Evolutionary conservation across 345 rosid species (phyloP), one percentile per base, ranked within the genome.

Genomic region (Eucalyptus dawsonii): DNA sequence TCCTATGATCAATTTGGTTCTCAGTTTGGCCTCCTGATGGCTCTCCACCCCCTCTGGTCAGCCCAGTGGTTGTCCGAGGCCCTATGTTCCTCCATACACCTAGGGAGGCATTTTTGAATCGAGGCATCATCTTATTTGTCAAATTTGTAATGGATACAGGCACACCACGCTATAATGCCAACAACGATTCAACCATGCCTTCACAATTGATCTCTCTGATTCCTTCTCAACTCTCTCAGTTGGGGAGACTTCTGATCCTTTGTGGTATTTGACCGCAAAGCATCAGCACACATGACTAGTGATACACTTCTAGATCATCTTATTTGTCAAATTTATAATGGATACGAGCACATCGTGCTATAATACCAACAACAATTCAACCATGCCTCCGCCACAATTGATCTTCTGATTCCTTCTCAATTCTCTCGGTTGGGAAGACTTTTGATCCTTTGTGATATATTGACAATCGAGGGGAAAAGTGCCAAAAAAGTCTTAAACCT

Each of bases 391-490:
- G 0, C 19, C 37, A 65, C 37, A 14, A 65, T 29, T 65, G 37
- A 14, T 65, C 37, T 65, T 65, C 11, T 13, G 11, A n/a, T 14
- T 65, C 37, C 37, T 65, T 65, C 76, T n/a, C 37, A 65, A n/a
- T 16, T 65, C 19, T n/a, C 21, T 14, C 0, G 19, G 37, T 4
- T n/a, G 21, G 37, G 9, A 34, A n/a, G 37, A 65, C 76, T 65
- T 65, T 0, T 7, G 11, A 65, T n/a, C 76, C 37, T 7, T 13
- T 65, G 10, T 65, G 0, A 31, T 65, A n/a, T n/a, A 37, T n/a
- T n/a, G 76, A 65, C 16, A 7, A 34, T 14, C 1, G 10, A 65
- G 76, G n/a, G n/a, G n/a, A n/a, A n/a, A n/a, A n/a, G n/a, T n/a
- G n/a, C n/a, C n/a, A n/a, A n/a, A n/a, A n/a, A n/a, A n/a, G n/a